These are phyloP conservation scores for Backusella sp. DNA, from an alignment of 192 early-diverging fungal genomes.

Conservation along the genomic window DNA sequence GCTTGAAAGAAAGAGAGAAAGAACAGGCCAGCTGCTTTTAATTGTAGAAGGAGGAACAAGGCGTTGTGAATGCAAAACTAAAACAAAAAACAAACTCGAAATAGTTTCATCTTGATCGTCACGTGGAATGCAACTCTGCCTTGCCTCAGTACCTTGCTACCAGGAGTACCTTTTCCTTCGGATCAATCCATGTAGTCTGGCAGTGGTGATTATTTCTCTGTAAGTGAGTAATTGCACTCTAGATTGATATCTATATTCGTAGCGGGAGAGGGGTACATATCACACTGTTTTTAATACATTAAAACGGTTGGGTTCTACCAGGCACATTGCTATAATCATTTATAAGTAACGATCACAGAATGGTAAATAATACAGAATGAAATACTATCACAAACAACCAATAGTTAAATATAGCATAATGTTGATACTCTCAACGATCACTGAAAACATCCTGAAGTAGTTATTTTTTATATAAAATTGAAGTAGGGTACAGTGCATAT, in stretches of 20 bases:
- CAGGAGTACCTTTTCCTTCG: background rate
- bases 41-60: background rate
- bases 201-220: background rate
- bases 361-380: too few relatives aligned
- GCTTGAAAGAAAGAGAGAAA: background rate
- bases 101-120: background rate
- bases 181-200: background rate
- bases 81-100: background rate
- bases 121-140: background rate
- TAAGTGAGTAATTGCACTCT: too few relatives aligned
- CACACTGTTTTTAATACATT: too few relatives aligned
- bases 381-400: too few relatives aligned
- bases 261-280: too few relatives aligned
- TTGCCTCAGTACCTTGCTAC: background rate
- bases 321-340: too few relatives aligned
- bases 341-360: too few relatives aligned
- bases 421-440: background rate
- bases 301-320: too few relatives aligned
- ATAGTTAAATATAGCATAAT: too few relatives aligned
- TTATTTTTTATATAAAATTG: background rate
- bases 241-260: too few relatives aligned
- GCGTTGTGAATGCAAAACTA: background rate
- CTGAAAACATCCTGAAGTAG: background rate
- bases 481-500: background rate
- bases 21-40: background rate